These are phyloP conservation scores for Abortiporus biennis DNA, from an alignment of 1,284 basidiomycete species.

Conservation along the genomic window DNA sequence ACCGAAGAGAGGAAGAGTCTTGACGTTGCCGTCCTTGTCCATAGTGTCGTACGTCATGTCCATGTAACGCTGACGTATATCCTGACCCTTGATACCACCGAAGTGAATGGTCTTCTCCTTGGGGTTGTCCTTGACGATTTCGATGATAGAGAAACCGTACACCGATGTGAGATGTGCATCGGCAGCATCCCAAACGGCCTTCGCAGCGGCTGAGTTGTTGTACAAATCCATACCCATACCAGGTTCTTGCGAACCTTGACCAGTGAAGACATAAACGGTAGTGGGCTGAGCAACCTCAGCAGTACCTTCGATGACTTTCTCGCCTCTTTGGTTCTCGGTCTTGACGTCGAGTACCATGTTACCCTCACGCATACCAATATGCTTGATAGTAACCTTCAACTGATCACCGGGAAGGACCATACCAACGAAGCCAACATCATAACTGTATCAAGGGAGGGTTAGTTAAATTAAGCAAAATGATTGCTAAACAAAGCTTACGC, in stretches of 20 bases:
- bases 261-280: slow-evolving; percentile 97
- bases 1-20: slow-evolving; percentile 90
- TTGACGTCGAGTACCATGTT: slow-evolving; percentile 91
- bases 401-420: slow-evolving; percentile 97
- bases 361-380: slow-evolving; percentile 87
- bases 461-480: slow-evolving; percentile 8
- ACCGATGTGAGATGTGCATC: slow-evolving; percentile 91
- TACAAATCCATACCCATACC: slow-evolving; percentile 99
- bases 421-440: slow-evolving; percentile 90
- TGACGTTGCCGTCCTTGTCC: slow-evolving; percentile 92
- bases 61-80: slow-evolving; percentile 97
- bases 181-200: slow-evolving; percentile 95
- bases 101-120: slow-evolving; percentile 98
- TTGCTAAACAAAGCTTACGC: slow-evolving; percentile 45
- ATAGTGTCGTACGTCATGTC: slow-evolving; percentile 97
- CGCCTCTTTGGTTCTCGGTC: slow-evolving; percentile 80
- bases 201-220: slow-evolving; percentile 86
- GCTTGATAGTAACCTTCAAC: slow-evolving; percentile 84
- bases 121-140: slow-evolving; percentile 97
- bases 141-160: slow-evolving; percentile 97
- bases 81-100: slow-evolving; percentile 97
- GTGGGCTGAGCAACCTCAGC: slow-evolving; percentile 91
- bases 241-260: slow-evolving; percentile 96
- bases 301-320: slow-evolving; percentile 89
- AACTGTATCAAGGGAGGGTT: slow-evolving; percentile 40